Evolutionary conservation across 768 basidiomycete species (phyloP), one percentile per base, ranked within the genome.

Genomic region (Mrakia gelida): DNA sequence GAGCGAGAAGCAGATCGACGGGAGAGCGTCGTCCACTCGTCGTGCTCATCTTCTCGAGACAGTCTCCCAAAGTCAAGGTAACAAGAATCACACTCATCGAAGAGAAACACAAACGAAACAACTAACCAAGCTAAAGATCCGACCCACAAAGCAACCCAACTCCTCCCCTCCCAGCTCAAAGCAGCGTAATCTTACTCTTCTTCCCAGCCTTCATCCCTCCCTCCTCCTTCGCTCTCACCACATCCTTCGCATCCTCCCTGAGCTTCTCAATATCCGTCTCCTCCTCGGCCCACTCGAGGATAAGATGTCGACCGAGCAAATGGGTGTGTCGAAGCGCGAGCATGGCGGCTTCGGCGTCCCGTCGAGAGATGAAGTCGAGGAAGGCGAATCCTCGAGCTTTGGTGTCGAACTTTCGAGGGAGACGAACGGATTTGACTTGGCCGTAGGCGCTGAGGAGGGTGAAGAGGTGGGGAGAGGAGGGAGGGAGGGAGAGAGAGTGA

Each of bases 361-460:
- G 90, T 26, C 92, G 88, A 2, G 93, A 91, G 28, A 92, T 88
- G 83, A 98, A 98, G 80, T 99, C 95, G 81, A 98, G 87, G 86
- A 98, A 99, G 1, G 95, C 97, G 84, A 98, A 99, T 5, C 97
- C 97, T 45, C 97, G 90, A 2, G 92, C 90, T 65, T 91, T 89
- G 23, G 91, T 88, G 81, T 95, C 92, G 85, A 96, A 92, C 83
- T 94, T 94, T 84, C 91, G 92, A 23, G 97, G 97, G 2, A 99
- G 84, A 7, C 97, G 92, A 0, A 95, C 92, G 0, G 95, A 95
- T 85, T 97, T 98, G 85, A 98, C 89, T 75, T 92, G 91, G 0
- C 95, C 96, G 80, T 97, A 93, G 0, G 93, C 87, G 34, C 95
- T 96, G 80, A 49, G 43, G 34, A 34, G 65, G 38, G 21, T 61